These are phyloP conservation scores for Nemania serpens DNA, from an alignment of 2,329 filamentous ascomycete species.

Conservation along the genomic window DNA sequence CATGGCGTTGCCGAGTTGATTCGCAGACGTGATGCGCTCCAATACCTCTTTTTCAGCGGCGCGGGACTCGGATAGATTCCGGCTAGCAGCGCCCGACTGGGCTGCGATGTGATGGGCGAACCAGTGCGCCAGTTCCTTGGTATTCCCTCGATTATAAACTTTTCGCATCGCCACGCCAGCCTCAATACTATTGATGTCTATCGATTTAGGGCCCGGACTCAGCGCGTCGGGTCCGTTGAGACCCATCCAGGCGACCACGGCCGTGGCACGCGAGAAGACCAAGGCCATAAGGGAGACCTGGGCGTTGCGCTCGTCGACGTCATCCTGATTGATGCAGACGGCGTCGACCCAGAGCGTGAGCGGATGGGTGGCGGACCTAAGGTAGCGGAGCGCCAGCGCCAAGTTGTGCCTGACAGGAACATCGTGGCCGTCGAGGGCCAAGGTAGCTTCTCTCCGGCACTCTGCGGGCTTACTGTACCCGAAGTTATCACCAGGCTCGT, in stretches of 20 bases:
- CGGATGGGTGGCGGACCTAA: slow-evolving; percentile 3
- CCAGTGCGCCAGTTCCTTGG: slow-evolving; percentile 10
- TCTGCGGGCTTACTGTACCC: not conserved
- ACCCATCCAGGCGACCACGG: slow-evolving; percentile 6
- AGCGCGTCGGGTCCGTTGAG: not conserved
- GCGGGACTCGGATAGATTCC: not conserved
- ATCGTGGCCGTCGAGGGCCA: not conserved
- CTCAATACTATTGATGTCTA: not conserved
- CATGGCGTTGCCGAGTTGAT: not conserved
- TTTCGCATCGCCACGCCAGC: not conserved
- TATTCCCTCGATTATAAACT: slow-evolving; percentile 2
- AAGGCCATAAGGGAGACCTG: slow-evolving; percentile 11
- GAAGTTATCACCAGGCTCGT: not conserved
- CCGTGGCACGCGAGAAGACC: slow-evolving; percentile 3
- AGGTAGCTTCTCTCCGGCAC: not conserved
- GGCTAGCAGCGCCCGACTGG: not conserved
- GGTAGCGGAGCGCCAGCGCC: slow-evolving; percentile 11
- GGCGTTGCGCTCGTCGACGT: slow-evolving; percentile 12
- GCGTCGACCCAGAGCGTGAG: slow-evolving; percentile 15
- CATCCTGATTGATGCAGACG: slow-evolving; percentile 17
- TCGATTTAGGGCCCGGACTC: not conserved
- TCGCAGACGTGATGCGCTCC: not conserved
- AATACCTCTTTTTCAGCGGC: slow-evolving; percentile 8
- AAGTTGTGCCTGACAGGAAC: slow-evolving; percentile 6
- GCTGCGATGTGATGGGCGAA: not conserved